phyloP scores from a whole-genome alignment of 129 eudicot species.

The Gnaphalium uliginosum region DNA sequence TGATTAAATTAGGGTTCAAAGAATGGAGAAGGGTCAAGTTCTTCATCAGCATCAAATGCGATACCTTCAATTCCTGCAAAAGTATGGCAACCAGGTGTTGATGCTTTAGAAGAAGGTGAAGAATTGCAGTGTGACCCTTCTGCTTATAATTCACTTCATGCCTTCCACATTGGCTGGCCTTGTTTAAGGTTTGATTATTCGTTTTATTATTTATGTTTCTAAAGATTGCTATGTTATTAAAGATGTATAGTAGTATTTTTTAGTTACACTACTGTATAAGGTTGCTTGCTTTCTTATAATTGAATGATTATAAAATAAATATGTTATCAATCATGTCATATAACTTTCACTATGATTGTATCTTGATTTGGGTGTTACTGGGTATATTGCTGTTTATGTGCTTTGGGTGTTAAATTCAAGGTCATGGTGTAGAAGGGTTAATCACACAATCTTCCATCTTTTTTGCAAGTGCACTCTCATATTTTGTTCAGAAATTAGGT shows the following conservation, averaged over 20 bases:
- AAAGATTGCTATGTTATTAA: neutral
- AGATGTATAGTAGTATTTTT: neutral
- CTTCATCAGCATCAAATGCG: conserved; percentile 43
- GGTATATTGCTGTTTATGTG: neutral
- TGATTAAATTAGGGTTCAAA: conserved; percentile 47
- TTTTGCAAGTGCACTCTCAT: neutral
- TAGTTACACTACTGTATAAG: neutral
- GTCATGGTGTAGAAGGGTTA: neutral
- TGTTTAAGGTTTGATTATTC: conserved; percentile 63
- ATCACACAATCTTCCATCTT: neutral
- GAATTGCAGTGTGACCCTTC: conserved; percentile 95
- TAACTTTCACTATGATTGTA: neutral
- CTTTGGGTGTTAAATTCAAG: neutral
- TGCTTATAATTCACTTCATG: conserved; percentile 93
- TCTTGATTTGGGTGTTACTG: neutral
- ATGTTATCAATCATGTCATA: neutral
- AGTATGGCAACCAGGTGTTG: conserved; percentile 99
- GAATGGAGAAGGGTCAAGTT: conserved; percentile 56
- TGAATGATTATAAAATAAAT: neutral
- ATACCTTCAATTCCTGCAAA: conserved; percentile 57
- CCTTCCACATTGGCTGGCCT: conserved; percentile 94
- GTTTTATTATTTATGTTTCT: neutral
- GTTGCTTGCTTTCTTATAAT: neutral
- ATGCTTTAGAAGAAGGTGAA: conserved; percentile 85
- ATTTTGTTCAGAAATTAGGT: neutral